Evolutionary conservation across 768 basidiomycete genomes (phyloP).

Genomic region (Suillus subaureus): DNA sequence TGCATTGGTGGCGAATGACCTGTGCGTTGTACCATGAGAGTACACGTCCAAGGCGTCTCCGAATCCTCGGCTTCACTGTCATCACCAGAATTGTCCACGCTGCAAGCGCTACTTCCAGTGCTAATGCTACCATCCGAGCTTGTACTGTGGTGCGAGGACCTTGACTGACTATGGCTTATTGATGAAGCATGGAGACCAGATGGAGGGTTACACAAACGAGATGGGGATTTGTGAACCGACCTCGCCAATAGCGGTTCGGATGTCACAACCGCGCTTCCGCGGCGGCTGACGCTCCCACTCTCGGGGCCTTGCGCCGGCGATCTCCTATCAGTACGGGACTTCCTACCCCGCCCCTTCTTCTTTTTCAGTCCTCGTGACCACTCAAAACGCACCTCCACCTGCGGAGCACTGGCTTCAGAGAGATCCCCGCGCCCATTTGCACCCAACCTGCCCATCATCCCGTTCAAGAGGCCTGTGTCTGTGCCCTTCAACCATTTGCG

Average conservation of each 20-base stretch:
- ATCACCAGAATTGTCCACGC: slow-evolving; percentile 56
- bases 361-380: slow-evolving; percentile 57
- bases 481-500: slow-evolving; percentile 71
- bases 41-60: slow-evolving; percentile 95
- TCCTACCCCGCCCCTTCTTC: slow-evolving; percentile 21
- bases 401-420: slow-evolving; percentile 21
- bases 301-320: slow-evolving; percentile 10
- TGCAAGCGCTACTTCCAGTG: slow-evolving; percentile 20
- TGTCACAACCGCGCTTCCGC: slow-evolving; percentile 19
- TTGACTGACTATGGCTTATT: slow-evolving; percentile 39
- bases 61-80: slow-evolving; percentile 96
- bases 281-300: slow-evolving; percentile 18
- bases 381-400: slow-evolving; percentile 76
- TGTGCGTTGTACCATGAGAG: slow-evolving; percentile 63
- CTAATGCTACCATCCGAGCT: slow-evolving; percentile 35
- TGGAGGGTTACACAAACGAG: slow-evolving; percentile 14
- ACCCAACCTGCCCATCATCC: slow-evolving; percentile 43
- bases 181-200: slow-evolving; percentile 4
- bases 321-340: slow-evolving; percentile 23
- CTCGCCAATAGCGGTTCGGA: slow-evolving; percentile 13
- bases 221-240: slow-evolving; percentile 11
- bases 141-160: slow-evolving; percentile 42
- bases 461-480: slow-evolving; percentile 46
- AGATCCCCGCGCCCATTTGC: slow-evolving; percentile 26
- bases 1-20: slow-evolving; percentile 19